A percentile compares a stretch with the other conserved stretches of the same genome.
Evolutionary conservation across 1,284 basidiomycete species (phyloP).

Genomic region (Ustilago sp.): DNA sequence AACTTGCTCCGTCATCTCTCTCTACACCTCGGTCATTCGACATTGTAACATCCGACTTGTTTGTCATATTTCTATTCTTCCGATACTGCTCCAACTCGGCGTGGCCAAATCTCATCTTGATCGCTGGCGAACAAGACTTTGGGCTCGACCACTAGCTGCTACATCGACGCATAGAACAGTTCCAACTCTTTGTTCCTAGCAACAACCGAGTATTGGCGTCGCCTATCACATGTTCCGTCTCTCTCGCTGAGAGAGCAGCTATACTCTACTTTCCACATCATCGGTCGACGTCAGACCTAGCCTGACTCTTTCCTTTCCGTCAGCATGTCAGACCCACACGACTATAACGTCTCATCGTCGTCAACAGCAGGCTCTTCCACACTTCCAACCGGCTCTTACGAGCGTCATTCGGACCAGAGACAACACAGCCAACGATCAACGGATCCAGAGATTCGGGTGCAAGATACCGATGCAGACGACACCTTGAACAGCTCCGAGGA

Average conservation of each 20-base stretch:
- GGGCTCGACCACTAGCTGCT: no score
- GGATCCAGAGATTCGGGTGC: conserved; percentile 21
- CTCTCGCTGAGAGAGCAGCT: conserved; percentile 5
- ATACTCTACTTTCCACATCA: background rate
- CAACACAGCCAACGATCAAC: background rate
- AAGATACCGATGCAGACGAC: conserved; percentile 21
- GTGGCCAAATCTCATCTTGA: no score
- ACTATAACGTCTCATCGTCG: conserved; percentile 23
- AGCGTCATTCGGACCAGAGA: conserved; percentile 9
- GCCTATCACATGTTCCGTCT: background rate
- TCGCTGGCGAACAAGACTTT: no score
- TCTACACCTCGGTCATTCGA: no score
- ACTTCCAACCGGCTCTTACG: conserved; percentile 23
- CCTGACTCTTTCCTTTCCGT: background rate
- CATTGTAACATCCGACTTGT: no score
- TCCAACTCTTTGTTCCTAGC: background rate
- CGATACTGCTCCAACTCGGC: no score
- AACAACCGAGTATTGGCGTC: background rate
- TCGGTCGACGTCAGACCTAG: background rate
- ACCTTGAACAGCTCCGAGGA: conserved; percentile 16
- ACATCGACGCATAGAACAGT: no score
- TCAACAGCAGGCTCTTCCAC: conserved; percentile 41
- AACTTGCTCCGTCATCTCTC: no score
- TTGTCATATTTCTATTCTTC: no score
- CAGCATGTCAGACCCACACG: conserved; percentile 32